Conservation (phyloP, 148 eudicot species). For the Fallopia convolvulus region DNA sequence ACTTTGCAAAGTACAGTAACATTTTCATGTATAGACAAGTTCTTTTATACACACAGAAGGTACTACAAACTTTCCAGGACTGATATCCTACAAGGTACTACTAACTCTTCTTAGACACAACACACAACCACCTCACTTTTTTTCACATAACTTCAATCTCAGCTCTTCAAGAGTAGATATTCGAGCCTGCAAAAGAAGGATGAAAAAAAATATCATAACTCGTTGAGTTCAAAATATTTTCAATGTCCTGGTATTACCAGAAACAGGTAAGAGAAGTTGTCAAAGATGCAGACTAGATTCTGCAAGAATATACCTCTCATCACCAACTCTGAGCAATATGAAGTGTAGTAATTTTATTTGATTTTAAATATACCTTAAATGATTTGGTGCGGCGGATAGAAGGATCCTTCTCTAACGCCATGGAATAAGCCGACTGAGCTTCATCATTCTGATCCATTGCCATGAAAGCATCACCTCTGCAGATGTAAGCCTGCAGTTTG, state of each 20-base stretch:
- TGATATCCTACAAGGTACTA: too few relatives aligned
- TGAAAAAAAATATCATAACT: not conserved
- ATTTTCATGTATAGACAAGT: not conserved
- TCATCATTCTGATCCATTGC: slow-evolving; percentile 52
- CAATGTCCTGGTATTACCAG: not conserved
- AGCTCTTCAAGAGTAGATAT: slow-evolving; percentile 5
- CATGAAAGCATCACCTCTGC: slow-evolving; percentile 75
- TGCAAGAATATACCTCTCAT: not conserved
- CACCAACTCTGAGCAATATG: not conserved
- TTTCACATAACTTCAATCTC: not conserved
- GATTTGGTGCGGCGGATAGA: slow-evolving; percentile 61
- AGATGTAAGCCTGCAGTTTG: slow-evolving; percentile 61
- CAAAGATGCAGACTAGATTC: not conserved
- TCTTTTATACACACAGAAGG: not conserved
- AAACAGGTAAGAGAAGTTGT: not conserved
- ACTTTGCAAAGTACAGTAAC: too few relatives aligned
- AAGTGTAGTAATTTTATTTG: too few relatives aligned
- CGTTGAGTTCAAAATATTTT: not conserved
- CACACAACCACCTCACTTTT: not conserved
- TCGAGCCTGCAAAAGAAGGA: slow-evolving; percentile 6
- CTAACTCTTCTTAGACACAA: not conserved
- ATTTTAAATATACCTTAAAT: slow-evolving; percentile 62
- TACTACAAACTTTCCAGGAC: not conserved
- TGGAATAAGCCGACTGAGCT: slow-evolving; percentile 55
- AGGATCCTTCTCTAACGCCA: slow-evolving; percentile 62